Conservation (phyloP, 192 early-diverging fungal species). For the Piromyces sp. region DNA sequence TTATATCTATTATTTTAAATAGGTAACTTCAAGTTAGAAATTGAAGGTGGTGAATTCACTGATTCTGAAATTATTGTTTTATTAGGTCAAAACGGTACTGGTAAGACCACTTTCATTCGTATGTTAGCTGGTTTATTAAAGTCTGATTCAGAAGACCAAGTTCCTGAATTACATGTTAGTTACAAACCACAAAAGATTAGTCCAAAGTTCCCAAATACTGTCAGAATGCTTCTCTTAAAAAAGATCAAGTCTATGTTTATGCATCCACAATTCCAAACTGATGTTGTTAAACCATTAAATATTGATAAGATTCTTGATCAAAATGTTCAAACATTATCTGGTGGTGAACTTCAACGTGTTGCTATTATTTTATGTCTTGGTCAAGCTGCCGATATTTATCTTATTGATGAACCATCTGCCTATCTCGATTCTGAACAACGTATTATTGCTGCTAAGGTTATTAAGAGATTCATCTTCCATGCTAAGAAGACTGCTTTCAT, state of each 20-base stretch:
- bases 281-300: conserved; percentile 84
- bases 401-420: conserved; percentile 94
- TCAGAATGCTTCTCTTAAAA: conserved; percentile 77
- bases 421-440: conserved; percentile 98
- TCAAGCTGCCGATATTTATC: conserved; percentile 82
- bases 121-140: conserved; percentile 69
- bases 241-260: conserved; percentile 69
- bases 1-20: not conserved
- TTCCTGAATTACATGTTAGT: conserved; percentile 73
- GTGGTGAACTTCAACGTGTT: conserved; percentile 98
- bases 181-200: conserved; percentile 98
- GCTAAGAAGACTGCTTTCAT: conserved; percentile 84
- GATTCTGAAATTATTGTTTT: conserved; percentile 97
- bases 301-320: conserved; percentile 90
- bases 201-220: conserved; percentile 83
- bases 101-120: conserved; percentile 92
- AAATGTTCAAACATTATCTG: conserved; percentile 60
- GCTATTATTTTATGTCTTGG: conserved; percentile 82
- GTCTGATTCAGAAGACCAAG: conserved; percentile 58
- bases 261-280: conserved; percentile 89
- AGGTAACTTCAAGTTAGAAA: conserved; percentile 64
- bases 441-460: conserved; percentile 95
- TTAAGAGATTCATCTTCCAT: conserved; percentile 91
- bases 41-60: conserved; percentile 69
- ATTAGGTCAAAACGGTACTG: conserved; percentile 95